phyloP scores from a whole-genome alignment of 2,329 filamentous ascomycete genomes.

The Xylaria arbuscula region DNA sequence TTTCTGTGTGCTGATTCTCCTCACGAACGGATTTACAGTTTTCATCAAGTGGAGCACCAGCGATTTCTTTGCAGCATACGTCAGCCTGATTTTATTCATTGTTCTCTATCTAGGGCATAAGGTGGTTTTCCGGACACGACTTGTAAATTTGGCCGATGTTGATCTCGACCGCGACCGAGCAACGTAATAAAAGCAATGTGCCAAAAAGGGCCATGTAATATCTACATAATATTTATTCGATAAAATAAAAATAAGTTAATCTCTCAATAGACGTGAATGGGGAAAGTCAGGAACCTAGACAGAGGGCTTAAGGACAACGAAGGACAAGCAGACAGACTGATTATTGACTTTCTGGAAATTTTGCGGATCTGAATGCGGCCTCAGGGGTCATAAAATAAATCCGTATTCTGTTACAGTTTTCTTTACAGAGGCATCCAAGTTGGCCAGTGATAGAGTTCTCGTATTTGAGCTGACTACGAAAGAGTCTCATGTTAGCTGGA shows the following conservation, averaged over 20 bases:
- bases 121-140: conserved; percentile 50
- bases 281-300: too few species aligned
- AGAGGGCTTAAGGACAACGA: too few species aligned
- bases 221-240: conserved; percentile 1
- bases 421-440: too few species aligned
- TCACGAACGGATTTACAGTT: conserved; percentile 76
- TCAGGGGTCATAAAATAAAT: too few species aligned
- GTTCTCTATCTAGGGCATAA: conserved; percentile 72
- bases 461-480: neutral
- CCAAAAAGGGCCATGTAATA: neutral
- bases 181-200: conserved; percentile 4
- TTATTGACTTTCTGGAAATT: too few species aligned
- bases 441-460: neutral
- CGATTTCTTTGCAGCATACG: conserved; percentile 72
- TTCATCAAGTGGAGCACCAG: conserved; percentile 72
- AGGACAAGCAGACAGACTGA: too few species aligned
- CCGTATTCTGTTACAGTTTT: too few species aligned
- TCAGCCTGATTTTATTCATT: conserved; percentile 72
- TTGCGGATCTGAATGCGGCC: too few species aligned
- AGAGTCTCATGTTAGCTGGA: neutral
- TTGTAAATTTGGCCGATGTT: conserved; percentile 44
- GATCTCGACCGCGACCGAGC: conserved; percentile 47
- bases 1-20: conserved; percentile 71
- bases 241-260: neutral
- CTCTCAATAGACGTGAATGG: neutral